phyloP scores from a whole-genome alignment of 75 land plant species.

The Pinus taeda region DNA sequence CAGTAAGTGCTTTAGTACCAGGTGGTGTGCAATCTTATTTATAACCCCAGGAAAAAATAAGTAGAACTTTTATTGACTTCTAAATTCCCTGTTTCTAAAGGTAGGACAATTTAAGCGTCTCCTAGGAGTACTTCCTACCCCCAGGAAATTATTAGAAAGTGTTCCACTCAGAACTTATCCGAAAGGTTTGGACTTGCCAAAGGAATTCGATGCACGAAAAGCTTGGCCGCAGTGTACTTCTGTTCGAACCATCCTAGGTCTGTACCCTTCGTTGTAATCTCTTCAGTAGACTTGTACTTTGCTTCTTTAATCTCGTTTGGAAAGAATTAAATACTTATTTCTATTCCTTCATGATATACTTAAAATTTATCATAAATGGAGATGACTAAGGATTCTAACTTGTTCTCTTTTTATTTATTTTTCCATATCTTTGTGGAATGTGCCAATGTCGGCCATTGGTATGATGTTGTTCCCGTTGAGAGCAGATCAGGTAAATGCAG shows the following conservation, averaged over 20 bases:
- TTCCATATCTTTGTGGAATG: not conserved
- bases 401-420: not conserved
- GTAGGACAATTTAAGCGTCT: slow-evolving; percentile 44
- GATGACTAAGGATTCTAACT: not conserved
- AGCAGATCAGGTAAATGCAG: slow-evolving; percentile 13
- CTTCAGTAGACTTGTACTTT: slow-evolving; percentile 6
- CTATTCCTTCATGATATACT: not conserved
- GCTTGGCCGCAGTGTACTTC: slow-evolving; percentile 86
- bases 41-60: not conserved
- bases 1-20: slow-evolving; percentile 42
- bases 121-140: slow-evolving; percentile 51
- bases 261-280: slow-evolving; percentile 14
- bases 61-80: not conserved
- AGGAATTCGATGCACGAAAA: slow-evolving; percentile 80
- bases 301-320: not conserved
- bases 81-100: slow-evolving; percentile 15
- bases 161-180: slow-evolving; percentile 42
- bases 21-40: not conserved
- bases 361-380: not conserved
- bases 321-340: not conserved
- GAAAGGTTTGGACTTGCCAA: slow-evolving; percentile 56
- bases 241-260: slow-evolving; percentile 72
- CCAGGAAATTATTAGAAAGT: slow-evolving; percentile 17
- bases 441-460: not conserved
- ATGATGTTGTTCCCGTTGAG: not conserved